Evolutionary conservation across 139 green algal species (phyloP), one percentile per base, ranked within the genome.

Genomic region (Nannochloris sp.): DNA sequence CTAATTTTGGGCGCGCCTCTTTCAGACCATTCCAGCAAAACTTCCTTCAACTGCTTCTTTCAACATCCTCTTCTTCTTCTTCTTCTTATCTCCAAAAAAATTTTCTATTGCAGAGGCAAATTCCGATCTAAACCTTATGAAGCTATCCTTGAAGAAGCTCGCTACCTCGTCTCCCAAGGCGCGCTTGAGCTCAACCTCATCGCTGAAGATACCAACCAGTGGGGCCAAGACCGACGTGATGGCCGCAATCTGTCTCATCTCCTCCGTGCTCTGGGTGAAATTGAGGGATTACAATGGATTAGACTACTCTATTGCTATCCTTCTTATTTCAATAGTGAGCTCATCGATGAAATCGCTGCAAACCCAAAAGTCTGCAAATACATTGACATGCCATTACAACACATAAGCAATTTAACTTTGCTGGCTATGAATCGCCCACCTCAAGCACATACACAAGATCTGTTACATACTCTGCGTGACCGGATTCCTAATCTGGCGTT

Each of bases 311-410:
- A 96, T 64, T 67, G 63, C 47, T 97, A 97, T 67, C 90, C 90
- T 27, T 87, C 68, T 15, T 89, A 89, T 42, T 89, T 90, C 60
- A 69, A 64, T 31, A 82, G 89, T 27, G 81, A 87, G 44, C 78
- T 96, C 2, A 87, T 97, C 14, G 74, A 89, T 6, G 89, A 95
- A 57, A 95, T 97, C 48, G 87, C 89, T 19, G 78, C 30, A 55
- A 92, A 92, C 64, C 75, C 78, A 29, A 92, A 95, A 80, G 85
- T 95, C 36, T 90, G 81, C 80, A 96, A 96, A 70, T 96, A 96
- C 79, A 88, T 97, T 36, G 90, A 97, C 81, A 97, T 97, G 19
- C 90, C 90, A 42, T 78, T 97, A 73, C 90, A 97, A 77, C 90
- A 97, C 78, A 91, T 92, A 59, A 79, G 62, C 74, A 92, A 94